A percentile compares a stretch with the other conserved stretches of the same genome.
These are phyloP conservation scores for Pseudonitzschia delicatissima DNA, from an alignment of 108 stramenopile genomes.

Conservation along the genomic window DNA sequence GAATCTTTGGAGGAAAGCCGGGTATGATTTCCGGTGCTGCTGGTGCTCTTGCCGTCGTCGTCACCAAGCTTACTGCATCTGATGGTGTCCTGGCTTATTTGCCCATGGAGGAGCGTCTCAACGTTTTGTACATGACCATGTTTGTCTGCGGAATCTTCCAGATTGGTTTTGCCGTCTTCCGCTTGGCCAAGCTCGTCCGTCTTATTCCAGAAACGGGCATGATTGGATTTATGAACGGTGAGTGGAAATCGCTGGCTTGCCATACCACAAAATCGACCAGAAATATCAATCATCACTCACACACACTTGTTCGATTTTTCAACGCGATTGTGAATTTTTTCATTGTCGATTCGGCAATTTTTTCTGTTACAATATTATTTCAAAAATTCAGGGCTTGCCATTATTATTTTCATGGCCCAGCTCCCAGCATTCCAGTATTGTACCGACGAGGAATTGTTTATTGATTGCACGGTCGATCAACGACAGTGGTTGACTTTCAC, in stretches of 20 bases:
- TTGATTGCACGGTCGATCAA: conserved; percentile 44
- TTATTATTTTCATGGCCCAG: conserved; percentile 60
- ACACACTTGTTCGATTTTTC: too few species aligned
- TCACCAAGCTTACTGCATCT: conserved; percentile 41
- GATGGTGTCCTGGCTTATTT: conserved; percentile 46
- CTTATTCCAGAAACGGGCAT: conserved; percentile 58
- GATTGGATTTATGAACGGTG: conserved; percentile 16
- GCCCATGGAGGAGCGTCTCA: conserved; percentile 32
- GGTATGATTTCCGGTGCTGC: conserved; percentile 65
- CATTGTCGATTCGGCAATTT: too few species aligned
- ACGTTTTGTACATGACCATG: conserved; percentile 56
- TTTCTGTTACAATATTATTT: too few species aligned
- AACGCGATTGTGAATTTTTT: too few species aligned
- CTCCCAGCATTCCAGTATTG: conserved; percentile 47
- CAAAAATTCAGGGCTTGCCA: conserved; percentile 36
- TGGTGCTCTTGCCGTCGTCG: conserved; percentile 66
- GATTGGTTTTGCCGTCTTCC: conserved; percentile 43
- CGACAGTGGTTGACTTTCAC: conserved; percentile 48
- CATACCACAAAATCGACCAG: too few species aligned
- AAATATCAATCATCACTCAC: too few species aligned
- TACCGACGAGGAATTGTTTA: conserved; percentile 37
- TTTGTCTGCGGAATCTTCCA: conserved; percentile 47
- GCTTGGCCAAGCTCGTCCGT: conserved; percentile 47
- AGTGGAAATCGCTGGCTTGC: conserved; percentile 26
- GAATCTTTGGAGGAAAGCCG: conserved; percentile 52